Evolutionary conservation across 2,329 filamentous ascomycete genomes (phyloP), one percentile per base, ranked within the genome.

Genomic region (Remersonia thermophila): DNA sequence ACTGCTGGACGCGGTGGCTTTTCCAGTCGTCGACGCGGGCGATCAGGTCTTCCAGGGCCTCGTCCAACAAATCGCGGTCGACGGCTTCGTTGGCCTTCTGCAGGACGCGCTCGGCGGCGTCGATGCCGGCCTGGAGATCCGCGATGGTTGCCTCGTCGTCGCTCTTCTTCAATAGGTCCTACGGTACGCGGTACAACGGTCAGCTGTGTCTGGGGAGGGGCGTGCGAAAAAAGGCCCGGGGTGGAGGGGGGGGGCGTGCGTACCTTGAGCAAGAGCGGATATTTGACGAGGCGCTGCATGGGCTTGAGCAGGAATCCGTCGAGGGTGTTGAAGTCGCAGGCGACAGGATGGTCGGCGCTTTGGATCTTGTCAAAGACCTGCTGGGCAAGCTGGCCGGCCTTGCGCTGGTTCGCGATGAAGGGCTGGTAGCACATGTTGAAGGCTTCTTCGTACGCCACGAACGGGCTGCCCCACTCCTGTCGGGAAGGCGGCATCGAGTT

Each of bases 381-480:
- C 48, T 83, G 77, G 11, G 86, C 87, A n/a, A 83, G 73, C 47
- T 80, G 73, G 36, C 89, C 86, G 40, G 89, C 93, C 54, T 85
- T 87, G 47, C 84, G 78, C 61, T 95, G 89, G 54, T 98, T 98
- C 25, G 91, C 85, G 49, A 96, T 96, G 51, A 96, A 98, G 2
- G 87, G 87, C 51, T 94, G 84, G 56, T 98, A 98, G 41, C 43
- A 46, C 25, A 94, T 87, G 43, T 80, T 77, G 57, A 98, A 95
- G 0, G 78, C 75, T 40, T 91, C 83, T 55, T 91, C 84, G 54
- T 89, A 86, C 11, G 77, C 67, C 11, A 82, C 71, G 54, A 96
- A 96, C 0, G 93, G 74, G n/a, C 77, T 70, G n/a, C 91, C 91
- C 91, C 91, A 98, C 55, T 89, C 82, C 56, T 98, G 91, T 42